These are phyloP conservation scores for Centrapalus pauciflorus DNA, from an alignment of 129 eudicot species.

Conservation along the genomic window DNA sequence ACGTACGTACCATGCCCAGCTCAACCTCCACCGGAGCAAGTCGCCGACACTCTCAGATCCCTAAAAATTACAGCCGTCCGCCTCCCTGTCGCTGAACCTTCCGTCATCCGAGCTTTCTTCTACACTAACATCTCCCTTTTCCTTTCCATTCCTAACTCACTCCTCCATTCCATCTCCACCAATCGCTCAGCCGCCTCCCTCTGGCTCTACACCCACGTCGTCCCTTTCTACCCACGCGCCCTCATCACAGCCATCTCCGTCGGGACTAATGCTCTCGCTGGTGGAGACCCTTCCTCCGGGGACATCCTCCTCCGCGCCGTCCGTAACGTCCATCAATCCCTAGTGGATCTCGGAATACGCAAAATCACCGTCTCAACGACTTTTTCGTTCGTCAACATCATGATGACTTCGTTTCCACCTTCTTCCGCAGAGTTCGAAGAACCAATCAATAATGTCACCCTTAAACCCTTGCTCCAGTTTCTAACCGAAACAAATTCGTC, in stretches of 20 bases:
- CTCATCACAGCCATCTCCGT: constrained; percentile 57
- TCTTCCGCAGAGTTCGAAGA: constrained; percentile 66
- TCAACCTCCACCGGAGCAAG: constrained; percentile 45
- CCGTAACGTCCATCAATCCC: constrained; percentile 47
- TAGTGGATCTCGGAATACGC: constrained; percentile 51
- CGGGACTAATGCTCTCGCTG: constrained; percentile 40
- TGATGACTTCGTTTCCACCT: constrained; percentile 67
- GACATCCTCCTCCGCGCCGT: constrained; percentile 51
- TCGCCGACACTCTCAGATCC: constrained; percentile 27
- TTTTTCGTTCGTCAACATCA: constrained; percentile 44
- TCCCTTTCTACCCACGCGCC: constrained; percentile 74
- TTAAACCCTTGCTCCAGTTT: constrained; percentile 55
- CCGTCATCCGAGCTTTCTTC: constrained; percentile 22
- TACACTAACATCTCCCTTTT: constrained; percentile 23
- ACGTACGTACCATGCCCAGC: constrained; percentile 38
- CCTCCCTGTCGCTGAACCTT: constrained; percentile 17
- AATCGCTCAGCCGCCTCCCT: constrained; percentile 51
- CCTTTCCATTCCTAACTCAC: constrained; percentile 20
- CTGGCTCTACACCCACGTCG: constrained; percentile 60
- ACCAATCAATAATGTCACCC: constrained; percentile 30
- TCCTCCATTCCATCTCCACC: constrained; percentile 43
- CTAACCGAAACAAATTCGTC: constrained; percentile 58
- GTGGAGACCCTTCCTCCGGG: constrained; percentile 27
- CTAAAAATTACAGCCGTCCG: constrained; percentile 18
- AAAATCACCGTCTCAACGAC: constrained; percentile 67